A percentile compares a stretch with the other conserved stretches of the same genome.
phyloP scores from a whole-genome alignment of 2,329 filamentous ascomycete genomes.

The Colletotrichum sp. region DNA sequence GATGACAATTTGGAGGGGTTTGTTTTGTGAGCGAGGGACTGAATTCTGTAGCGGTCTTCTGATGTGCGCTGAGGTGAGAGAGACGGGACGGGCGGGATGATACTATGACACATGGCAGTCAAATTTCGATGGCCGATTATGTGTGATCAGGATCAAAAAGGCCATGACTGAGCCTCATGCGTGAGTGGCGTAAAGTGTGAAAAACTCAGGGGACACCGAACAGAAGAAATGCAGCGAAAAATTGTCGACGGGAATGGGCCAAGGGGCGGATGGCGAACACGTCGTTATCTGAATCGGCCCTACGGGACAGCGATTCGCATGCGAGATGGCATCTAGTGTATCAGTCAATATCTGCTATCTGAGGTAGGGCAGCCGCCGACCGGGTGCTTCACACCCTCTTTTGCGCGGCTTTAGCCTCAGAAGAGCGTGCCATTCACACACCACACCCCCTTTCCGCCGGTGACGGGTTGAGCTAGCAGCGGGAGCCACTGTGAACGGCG shows the following conservation, averaged over 20 bases:
- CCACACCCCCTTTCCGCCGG: neutral
- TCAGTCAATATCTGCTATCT: neutral
- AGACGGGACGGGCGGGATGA: neutral
- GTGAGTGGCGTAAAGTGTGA: neutral
- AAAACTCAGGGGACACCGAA: neutral
- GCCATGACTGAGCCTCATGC: neutral
- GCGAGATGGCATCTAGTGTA: constrained; percentile 9
- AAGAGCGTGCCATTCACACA: neutral
- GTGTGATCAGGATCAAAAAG: neutral
- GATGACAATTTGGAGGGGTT: neutral
- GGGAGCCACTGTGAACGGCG: neutral
- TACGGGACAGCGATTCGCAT: constrained; percentile 12
- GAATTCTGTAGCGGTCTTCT: neutral
- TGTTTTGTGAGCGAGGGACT: neutral
- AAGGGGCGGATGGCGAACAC: neutral
- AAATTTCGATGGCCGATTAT: neutral
- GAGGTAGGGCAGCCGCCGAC: neutral
- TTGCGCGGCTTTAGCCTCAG: neutral
- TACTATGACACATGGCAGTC: neutral
- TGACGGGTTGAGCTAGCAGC: neutral
- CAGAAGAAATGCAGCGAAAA: neutral
- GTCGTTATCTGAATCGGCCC: constrained; percentile 20
- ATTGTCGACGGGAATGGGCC: neutral
- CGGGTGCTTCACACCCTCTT: neutral
- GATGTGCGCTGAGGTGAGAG: neutral